Evolutionary conservation across 2,329 filamentous ascomycete species (phyloP).

Genomic region (Scytalidium sp.): DNA sequence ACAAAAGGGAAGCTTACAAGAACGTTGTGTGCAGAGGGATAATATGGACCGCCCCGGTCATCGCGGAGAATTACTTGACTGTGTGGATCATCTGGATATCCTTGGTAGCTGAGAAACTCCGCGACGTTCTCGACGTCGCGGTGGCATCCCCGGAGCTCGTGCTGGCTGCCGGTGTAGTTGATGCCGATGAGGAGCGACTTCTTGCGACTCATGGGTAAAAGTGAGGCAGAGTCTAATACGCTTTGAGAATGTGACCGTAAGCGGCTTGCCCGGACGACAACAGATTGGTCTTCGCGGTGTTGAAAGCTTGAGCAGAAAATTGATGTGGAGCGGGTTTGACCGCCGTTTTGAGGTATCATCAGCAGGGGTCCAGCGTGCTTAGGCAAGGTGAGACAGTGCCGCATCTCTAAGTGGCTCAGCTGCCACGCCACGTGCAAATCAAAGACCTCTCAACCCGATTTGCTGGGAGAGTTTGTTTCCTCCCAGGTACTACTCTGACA

Average conservation of each 20-base stretch:
- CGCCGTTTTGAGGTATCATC: not conserved
- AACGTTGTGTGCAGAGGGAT: conserved; percentile 34
- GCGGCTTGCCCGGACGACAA: not conserved
- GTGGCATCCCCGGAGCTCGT: conserved; percentile 20
- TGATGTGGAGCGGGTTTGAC: not conserved
- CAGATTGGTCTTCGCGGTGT: not conserved
- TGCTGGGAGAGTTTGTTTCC: too few relatives aligned
- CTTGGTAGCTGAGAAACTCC: conserved; percentile 34
- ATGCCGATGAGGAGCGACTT: conserved; percentile 53
- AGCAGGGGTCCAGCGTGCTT: not conserved
- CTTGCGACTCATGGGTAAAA: conserved; percentile 8
- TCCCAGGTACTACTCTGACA: too few relatives aligned
- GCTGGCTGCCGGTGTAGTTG: conserved; percentile 25
- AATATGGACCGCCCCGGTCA: conserved; percentile 27
- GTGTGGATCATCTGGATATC: conserved; percentile 28
- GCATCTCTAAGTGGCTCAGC: too few relatives aligned
- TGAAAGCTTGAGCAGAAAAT: not conserved
- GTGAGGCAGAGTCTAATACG: not conserved
- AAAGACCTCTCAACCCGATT: too few relatives aligned
- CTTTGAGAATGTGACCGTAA: not conserved
- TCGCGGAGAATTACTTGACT: conserved; percentile 36
- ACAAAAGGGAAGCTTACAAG: conserved; percentile 8
- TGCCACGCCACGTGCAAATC: too few relatives aligned
- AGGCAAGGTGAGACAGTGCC: not conserved
- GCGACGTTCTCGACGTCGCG: conserved; percentile 34